Evolutionary conservation across 1,284 basidiomycete genomes (phyloP), one percentile per base, ranked within the genome.

Genomic region (Trametes pubescens): DNA sequence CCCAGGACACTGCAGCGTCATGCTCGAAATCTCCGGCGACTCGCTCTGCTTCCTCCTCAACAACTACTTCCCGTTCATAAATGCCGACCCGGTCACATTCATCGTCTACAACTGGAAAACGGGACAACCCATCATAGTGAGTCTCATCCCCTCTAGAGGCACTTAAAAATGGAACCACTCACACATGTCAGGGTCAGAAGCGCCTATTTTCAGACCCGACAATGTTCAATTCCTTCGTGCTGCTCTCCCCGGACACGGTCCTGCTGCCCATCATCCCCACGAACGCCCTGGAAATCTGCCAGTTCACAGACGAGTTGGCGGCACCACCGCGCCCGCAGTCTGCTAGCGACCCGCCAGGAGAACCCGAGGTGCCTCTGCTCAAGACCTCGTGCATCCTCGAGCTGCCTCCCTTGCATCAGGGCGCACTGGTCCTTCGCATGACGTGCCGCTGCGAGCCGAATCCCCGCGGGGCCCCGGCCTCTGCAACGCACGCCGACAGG

Each of bases 1-100:
- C 18, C 65, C 67, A 1, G 71, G 73, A 2, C 65, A 71, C 26
- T 71, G 70, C 44, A 70, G 70, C 7, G 74, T 84, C 49, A 76
- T 80, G 40, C 79, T 85, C 44, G 83, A 85, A 63, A 81, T 85
- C 52, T 80, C 84, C 6, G 84, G 84, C 0, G 77, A 81, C n/a
- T 76, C 82, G 55, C 73, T 86, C 3, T 80, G 80, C 5, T 75
- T 86, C 4, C 70, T 84, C 5, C 70, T 82, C 14, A 76, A 69
- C 53, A 66, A 69, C 43, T 78, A n/a, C 72, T 72, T 58, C 71
- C 72, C 61, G 46, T 72, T 71, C 26, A 72, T 83, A 10, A 80
- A 77, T 51, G 73, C 82, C 21, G 57, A 65, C 69, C 71, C 61
- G 52, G 72, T 71, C 21, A 73, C 83, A 4, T 80, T 78, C 48